Evolutionary conservation across 1,284 basidiomycete species (phyloP), one percentile per base, ranked within the genome.

Genomic region (Naganishia liquefaciens): DNA sequence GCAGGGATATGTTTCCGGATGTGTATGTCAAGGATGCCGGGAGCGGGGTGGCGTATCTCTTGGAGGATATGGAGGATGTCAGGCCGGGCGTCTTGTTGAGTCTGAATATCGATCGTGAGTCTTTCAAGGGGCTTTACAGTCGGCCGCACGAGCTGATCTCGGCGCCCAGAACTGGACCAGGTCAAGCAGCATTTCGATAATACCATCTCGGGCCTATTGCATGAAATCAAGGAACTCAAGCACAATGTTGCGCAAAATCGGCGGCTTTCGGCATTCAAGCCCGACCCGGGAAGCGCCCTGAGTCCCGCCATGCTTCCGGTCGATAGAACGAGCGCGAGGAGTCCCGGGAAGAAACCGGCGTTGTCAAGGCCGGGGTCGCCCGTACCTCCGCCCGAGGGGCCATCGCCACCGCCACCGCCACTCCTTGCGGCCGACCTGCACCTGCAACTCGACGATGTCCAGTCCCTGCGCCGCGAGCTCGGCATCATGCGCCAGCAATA

Each of bases 181-280:
- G 95, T 99, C 76, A 97, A 96, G 77, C 93, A 96, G 74, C 95
- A 99, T 74, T 93, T 99, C 69, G 95, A 98, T 75, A 75, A 87
- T 3, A 92, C 94, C 69, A 91, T 99, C 65, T 87, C 88, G 0
- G 81, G 82, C 1, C 82, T 99, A n/a, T 86, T 91, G 17, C 87
- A 90, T 70, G 95, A 98, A 70, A 85, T 99, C 75, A 93, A 93
- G 70, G 95, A 98, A 63, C 84, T 99, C 67, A 90, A 88, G 72
- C 81, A 86, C 53, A 64, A 54, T 39, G 57, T 68, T 27, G 46
- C 65, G 15, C 46, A 57, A 15, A 62, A 58, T 27, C 49, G 64
- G 25, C 53, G 64, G 39, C 11, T 58, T 6, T 65, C 64, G 4
- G 64, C 64, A n/a, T 61, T 65, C 42, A 65, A 61, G 57, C 50